These are phyloP conservation scores for Cutaneotrichosporon sp. DNA, from an alignment of 1,284 basidiomycete species.

Conservation along the genomic window DNA sequence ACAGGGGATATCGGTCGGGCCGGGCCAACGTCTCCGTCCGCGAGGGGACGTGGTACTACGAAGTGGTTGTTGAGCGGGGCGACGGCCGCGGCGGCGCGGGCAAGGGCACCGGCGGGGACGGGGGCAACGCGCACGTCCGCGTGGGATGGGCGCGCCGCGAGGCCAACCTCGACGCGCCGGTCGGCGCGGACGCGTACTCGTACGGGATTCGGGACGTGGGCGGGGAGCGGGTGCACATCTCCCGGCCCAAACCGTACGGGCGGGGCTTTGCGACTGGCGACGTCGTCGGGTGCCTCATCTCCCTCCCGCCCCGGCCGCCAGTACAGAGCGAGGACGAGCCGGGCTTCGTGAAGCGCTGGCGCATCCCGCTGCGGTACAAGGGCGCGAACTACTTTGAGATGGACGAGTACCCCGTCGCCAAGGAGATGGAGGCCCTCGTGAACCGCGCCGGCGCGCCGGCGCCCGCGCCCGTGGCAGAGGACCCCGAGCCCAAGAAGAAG, in stretches of 20 bases:
- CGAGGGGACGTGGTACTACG: slow-evolving; percentile 93
- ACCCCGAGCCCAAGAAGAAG: slow-evolving; percentile 53
- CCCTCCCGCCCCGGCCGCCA: slow-evolving; percentile 65
- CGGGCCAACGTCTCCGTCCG: slow-evolving; percentile 86
- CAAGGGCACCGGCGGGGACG: slow-evolving; percentile 36
- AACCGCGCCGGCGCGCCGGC: slow-evolving; percentile 61
- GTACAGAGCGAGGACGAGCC: slow-evolving; percentile 62
- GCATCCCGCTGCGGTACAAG: slow-evolving; percentile 91
- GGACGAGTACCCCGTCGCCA: slow-evolving; percentile 84
- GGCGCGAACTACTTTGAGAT: slow-evolving; percentile 97
- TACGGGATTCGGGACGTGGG: slow-evolving; percentile 89
- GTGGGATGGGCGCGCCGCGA: slow-evolving; percentile 92
- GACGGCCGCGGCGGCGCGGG: slow-evolving; percentile 58
- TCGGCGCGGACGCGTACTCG: slow-evolving; percentile 89
- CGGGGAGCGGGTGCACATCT: slow-evolving; percentile 86
- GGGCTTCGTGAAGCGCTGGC: slow-evolving; percentile 75
- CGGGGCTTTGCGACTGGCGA: slow-evolving; percentile 74
- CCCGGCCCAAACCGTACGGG: slow-evolving; percentile 77
- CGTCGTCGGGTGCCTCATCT: slow-evolving; percentile 72
- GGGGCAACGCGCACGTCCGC: slow-evolving; percentile 68
- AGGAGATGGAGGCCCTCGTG: slow-evolving; percentile 89
- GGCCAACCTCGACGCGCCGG: slow-evolving; percentile 87
- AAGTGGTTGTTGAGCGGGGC: slow-evolving; percentile 76
- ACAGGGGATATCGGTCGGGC: slow-evolving; percentile 87
- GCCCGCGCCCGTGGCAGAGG: slow-evolving; percentile 24